Base-by-base conservation (phyloP, 805 yeast genomes). In the Tetrapisispora phaffii region DNA sequence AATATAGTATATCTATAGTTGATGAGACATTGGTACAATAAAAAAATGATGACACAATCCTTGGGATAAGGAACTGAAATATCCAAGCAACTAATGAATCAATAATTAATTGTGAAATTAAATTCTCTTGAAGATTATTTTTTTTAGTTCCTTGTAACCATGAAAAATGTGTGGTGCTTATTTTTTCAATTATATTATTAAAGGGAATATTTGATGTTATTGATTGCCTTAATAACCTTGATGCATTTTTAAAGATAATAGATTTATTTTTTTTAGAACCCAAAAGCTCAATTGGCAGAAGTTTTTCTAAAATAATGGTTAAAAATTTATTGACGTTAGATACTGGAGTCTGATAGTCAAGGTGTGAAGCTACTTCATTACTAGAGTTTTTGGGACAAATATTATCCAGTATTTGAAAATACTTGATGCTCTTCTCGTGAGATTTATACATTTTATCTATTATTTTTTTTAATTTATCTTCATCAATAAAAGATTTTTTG, bases 1-100 rank as follows among this genome's bases (percentile, higher is more conserved):
- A 85, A 55, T 68, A 85, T 0, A 69, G 44, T 0, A 76, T 47
- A 4, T 63, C 62, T 9, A 57, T 62, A 0, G 67, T 57, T 0
- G 70, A 68, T 9, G 76, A 73, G 1, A 68, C 60, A 40, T 80
- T 83, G 0, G 93, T 80, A 5, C 82, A 79, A 56, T 84, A 80
- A 66, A 86, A 88, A 54, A 75, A 77, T 0, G 74, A 60, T 0
- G 67, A 60, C 0, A 85, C 51, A 1, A 84, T 47, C 16, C 65
- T 69, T 7, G 73, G 64, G 0, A 85, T 50, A 42, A 79, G 70
- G 0, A 31, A 34, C 0, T 61, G 49, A 34, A 82, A 74, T 1
- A 82, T 41, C 95, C 95, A 89, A 1, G 42, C 40, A 1, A 83
- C 23, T 41, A 85, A 77, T 2, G 55, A 50, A 2, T 52, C 45